Percentiles rank a stretch among this genome's conserved stretches.
Conservation (phyloP, 768 basidiomycete genomes). For the Rhizopogon roseolus region DNA sequence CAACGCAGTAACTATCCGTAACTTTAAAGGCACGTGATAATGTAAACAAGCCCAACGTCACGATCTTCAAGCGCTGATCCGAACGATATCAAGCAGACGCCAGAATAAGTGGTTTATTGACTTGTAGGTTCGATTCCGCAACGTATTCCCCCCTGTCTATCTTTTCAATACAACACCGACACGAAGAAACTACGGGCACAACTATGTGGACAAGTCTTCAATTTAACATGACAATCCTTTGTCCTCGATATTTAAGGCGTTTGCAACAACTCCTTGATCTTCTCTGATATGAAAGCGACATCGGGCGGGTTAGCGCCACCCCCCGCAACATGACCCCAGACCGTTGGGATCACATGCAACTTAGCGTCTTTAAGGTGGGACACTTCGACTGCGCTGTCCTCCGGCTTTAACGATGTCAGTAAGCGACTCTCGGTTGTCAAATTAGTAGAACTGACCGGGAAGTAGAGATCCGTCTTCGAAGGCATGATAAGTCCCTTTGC, state of each 20-base stretch:
- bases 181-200: not conserved
- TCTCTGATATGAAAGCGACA: slow-evolving; percentile 34
- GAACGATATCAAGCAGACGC: too few species aligned
- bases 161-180: not conserved
- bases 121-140: too few species aligned
- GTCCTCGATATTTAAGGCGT: slow-evolving; percentile 9
- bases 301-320: slow-evolving; percentile 38
- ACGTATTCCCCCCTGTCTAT: too few species aligned
- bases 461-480: slow-evolving; percentile 56
- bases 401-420: slow-evolving; percentile 33
- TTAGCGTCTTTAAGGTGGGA: slow-evolving; percentile 36
- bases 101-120: too few species aligned
- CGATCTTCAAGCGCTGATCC: too few species aligned
- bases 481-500: slow-evolving; percentile 57
- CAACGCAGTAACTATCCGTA: too few species aligned
- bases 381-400: slow-evolving; percentile 51
- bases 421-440: not conserved
- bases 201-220: too few species aligned
- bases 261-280: slow-evolving; percentile 39
- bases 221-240: not conserved
- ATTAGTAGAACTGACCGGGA: slow-evolving; percentile 36
- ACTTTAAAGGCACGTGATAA: too few species aligned
- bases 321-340: slow-evolving; percentile 57
- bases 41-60: too few species aligned
- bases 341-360: slow-evolving; percentile 48